These are phyloP conservation scores for Termitomyces sp. DNA, from an alignment of 768 basidiomycete species.

Conservation along the genomic window DNA sequence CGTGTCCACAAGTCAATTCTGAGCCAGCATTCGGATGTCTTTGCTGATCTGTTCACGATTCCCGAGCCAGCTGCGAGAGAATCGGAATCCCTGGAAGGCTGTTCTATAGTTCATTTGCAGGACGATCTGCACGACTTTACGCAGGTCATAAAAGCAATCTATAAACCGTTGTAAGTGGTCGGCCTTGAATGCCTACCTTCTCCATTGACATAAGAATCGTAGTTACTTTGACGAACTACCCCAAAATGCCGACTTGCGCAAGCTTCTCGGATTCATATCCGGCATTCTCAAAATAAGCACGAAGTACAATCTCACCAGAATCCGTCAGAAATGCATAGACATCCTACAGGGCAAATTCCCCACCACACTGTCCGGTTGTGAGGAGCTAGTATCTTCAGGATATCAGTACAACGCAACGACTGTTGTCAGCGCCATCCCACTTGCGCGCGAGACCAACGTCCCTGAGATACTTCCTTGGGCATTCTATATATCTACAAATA, in stretches of 20 bases:
- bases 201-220: not conserved
- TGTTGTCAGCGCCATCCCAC: constrained; percentile 38
- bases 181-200: not conserved
- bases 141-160: constrained; percentile 33
- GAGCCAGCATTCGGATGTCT: constrained; percentile 37
- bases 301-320: constrained; percentile 35
- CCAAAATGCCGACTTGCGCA: constrained; percentile 28
- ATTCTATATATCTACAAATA: constrained; percentile 42
- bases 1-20: constrained; percentile 39
- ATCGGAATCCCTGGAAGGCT: constrained; percentile 32
- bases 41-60: constrained; percentile 32
- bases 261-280: constrained; percentile 37
- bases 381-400: constrained; percentile 32
- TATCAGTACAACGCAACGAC: constrained; percentile 33
- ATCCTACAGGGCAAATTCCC: constrained; percentile 41
- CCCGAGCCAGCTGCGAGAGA: constrained; percentile 30
- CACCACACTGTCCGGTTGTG: constrained; percentile 36
- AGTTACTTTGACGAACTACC: constrained; percentile 39
- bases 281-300: constrained; percentile 41
- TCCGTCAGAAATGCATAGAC: constrained; percentile 35
- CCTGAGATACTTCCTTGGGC: constrained; percentile 44
- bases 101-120: constrained; percentile 29
- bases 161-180: constrained; percentile 24
- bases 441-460: constrained; percentile 37
- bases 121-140: constrained; percentile 34